A percentile compares a stretch with the other conserved stretches of the same genome.
These are phyloP conservation scores for Wilhelminamyces savonicus DNA, from an alignment of 805 yeast species.

Conservation along the genomic window DNA sequence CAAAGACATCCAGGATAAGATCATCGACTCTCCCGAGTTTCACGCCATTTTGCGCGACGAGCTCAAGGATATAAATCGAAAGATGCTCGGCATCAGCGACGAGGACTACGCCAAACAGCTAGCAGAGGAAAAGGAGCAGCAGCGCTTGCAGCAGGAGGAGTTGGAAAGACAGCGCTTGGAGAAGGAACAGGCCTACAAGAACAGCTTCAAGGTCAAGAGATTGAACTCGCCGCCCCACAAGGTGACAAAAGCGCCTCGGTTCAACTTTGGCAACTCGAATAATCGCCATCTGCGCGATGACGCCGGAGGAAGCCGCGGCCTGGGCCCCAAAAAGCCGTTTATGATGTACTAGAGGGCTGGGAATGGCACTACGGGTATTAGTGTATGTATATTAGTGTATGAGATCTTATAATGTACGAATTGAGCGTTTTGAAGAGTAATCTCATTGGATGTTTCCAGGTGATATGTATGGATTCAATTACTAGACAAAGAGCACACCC, in stretches of 20 bases:
- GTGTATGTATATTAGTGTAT: too few relatives aligned
- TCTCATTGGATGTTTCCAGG: too few relatives aligned
- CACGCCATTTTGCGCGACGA: conserved; percentile 25
- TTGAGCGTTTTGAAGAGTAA: too few relatives aligned
- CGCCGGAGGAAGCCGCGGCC: too few relatives aligned
- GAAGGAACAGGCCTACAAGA: conserved; percentile 16
- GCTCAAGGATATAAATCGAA: conserved; percentile 26
- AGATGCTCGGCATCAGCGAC: conserved; percentile 29
- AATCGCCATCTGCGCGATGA: too few relatives aligned
- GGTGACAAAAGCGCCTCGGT: conserved; percentile 30
- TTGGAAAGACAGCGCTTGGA: conserved; percentile 9
- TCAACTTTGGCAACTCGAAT: conserved; percentile 17
- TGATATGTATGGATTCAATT: too few relatives aligned
- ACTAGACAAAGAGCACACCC: too few relatives aligned
- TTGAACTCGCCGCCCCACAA: conserved; percentile 11
- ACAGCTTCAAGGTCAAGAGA: conserved; percentile 22
- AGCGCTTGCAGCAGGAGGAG: conserved; percentile 2
- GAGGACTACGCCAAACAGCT: conserved; percentile 30
- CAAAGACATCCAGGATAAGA: conserved; percentile 37
- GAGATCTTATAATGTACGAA: too few relatives aligned
- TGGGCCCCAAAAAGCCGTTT: too few relatives aligned
- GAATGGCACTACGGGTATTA: too few relatives aligned
- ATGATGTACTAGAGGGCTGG: too few relatives aligned
- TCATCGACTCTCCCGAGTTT: conserved; percentile 36
- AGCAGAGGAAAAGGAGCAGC: conserved; percentile 8